Percentiles rank a stretch among this genome's conserved stretches.
These are phyloP conservation scores for Diplotaxis tenuifolia DNA, from an alignment of 345 rosid species.

Conservation along the genomic window DNA sequence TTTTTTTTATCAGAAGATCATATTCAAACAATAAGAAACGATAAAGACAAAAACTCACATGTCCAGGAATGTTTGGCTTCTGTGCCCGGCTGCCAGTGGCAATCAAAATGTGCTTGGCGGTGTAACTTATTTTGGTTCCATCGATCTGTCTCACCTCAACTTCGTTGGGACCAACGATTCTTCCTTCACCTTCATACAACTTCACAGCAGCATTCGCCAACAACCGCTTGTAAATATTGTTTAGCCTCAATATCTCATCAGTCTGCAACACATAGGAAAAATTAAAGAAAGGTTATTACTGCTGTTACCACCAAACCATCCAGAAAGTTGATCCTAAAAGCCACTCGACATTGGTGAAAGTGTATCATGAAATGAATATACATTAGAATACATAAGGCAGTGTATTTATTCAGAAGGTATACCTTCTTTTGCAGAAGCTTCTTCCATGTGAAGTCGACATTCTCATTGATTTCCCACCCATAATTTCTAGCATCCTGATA, in stretches of 20 bases:
- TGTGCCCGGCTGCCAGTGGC: slow-evolving; percentile 98
- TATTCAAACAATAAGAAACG: neutral
- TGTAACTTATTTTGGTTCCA: slow-evolving; percentile 80
- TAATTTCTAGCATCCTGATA: slow-evolving; percentile 84
- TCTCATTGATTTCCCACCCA: slow-evolving; percentile 93
- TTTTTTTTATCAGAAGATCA: neutral
- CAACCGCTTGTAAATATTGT: slow-evolving; percentile 86
- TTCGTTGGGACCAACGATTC: slow-evolving; percentile 81
- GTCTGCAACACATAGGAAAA: slow-evolving; percentile 51
- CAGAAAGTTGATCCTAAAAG: neutral
- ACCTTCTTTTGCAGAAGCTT: slow-evolving; percentile 93
- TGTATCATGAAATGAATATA: neutral
- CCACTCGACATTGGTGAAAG: neutral
- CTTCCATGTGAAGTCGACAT: slow-evolving; percentile 84
- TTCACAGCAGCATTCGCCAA: slow-evolving; percentile 89
- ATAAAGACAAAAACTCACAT: slow-evolving; percentile 43
- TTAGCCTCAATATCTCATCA: slow-evolving; percentile 81
- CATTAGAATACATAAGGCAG: neutral
- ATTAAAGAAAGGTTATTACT: neutral
- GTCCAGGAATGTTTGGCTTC: slow-evolving; percentile 74
- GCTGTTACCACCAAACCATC: neutral
- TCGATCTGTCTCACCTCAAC: slow-evolving; percentile 91
- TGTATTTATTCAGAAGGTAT: neutral
- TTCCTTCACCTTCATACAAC: slow-evolving; percentile 96
- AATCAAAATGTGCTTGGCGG: slow-evolving; percentile 91